Percentiles rank a stretch among this genome's conserved stretches.
phyloP scores from a whole-genome alignment of 768 basidiomycete species.

The Neoboletus subvelutipes region DNA sequence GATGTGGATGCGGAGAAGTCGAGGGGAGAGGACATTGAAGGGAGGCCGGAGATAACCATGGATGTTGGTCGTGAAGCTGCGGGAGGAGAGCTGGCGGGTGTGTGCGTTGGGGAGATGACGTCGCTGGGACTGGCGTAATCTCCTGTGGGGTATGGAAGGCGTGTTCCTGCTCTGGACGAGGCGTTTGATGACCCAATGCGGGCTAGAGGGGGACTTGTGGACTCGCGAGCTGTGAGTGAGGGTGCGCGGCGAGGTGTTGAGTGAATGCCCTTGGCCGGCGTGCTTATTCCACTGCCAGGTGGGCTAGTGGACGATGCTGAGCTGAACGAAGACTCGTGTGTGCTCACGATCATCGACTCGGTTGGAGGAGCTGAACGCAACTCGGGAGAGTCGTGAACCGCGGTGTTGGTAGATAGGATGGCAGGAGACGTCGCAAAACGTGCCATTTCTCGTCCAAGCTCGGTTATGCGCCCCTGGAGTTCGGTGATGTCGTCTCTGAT shows the following conservation, averaged over 20 bases:
- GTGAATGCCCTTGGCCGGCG: slow-evolving; percentile 11
- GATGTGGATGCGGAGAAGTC: slow-evolving; percentile 23
- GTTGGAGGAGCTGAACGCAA: slow-evolving; percentile 46
- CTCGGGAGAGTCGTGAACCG: slow-evolving; percentile 43
- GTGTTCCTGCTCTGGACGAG: slow-evolving; percentile 35
- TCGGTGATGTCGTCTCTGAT: slow-evolving; percentile 71
- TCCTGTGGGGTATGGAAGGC: slow-evolving; percentile 80
- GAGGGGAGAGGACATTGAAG: slow-evolving; percentile 28
- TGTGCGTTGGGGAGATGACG: slow-evolving; percentile 33
- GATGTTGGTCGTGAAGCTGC: slow-evolving; percentile 42
- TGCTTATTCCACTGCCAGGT: slow-evolving; percentile 11
- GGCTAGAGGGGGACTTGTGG: slow-evolving; percentile 62
- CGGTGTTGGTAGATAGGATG: slow-evolving; percentile 45
- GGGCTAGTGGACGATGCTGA: slow-evolving; percentile 17
- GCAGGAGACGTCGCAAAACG: slow-evolving; percentile 58
- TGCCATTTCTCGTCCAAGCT: slow-evolving; percentile 79
- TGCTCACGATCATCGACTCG: slow-evolving; percentile 43
- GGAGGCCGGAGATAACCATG: slow-evolving; percentile 44
- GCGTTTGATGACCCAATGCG: slow-evolving; percentile 40
- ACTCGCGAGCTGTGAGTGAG: slow-evolving; percentile 52
- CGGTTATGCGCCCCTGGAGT: slow-evolving; percentile 70
- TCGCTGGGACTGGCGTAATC: slow-evolving; percentile 74
- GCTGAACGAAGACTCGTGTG: slow-evolving; percentile 28
- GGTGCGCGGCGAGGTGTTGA: slow-evolving; percentile 33
- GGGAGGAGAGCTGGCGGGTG: slow-evolving; percentile 50